phyloP scores from a whole-genome alignment of 1,139 yeast species.

The Pichia sp. region DNA sequence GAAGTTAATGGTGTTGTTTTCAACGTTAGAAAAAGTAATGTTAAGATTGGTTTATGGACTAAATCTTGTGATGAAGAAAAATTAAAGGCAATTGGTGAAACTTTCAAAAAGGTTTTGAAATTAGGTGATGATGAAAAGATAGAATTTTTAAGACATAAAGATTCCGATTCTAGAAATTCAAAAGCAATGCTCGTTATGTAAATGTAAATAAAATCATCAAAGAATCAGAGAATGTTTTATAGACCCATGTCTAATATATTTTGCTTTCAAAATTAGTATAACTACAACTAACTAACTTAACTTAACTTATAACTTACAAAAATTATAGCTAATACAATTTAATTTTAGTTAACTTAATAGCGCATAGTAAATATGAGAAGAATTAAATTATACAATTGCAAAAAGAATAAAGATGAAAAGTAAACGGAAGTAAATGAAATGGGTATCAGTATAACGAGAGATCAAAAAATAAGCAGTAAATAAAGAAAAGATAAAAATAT shows the following conservation, averaged over 20 bases:
- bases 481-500: background rate
- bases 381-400: too few relatives aligned
- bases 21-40: constrained; percentile 77
- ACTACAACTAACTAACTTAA: background rate
- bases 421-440: background rate
- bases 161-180: constrained; percentile 21
- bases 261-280: background rate
- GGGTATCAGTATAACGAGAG: background rate
- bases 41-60: constrained; percentile 92
- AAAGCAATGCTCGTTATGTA: constrained; percentile 18
- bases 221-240: too few relatives aligned
- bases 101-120: constrained; percentile 75
- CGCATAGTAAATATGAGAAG: too few relatives aligned
- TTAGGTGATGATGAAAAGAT: constrained; percentile 62
- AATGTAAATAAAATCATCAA: too few relatives aligned
- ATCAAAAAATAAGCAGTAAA: background rate
- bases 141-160: constrained; percentile 66
- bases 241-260: background rate
- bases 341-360: too few relatives aligned
- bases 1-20: constrained; percentile 95
- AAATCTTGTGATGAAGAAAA: constrained; percentile 64
- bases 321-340: too few relatives aligned
- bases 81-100: constrained; percentile 61
- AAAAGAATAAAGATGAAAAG: too few relatives aligned
- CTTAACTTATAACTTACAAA: too few relatives aligned